These are phyloP conservation scores for Colletotrichum trifolii DNA, from an alignment of 2,329 filamentous ascomycete species.

Conservation along the genomic window DNA sequence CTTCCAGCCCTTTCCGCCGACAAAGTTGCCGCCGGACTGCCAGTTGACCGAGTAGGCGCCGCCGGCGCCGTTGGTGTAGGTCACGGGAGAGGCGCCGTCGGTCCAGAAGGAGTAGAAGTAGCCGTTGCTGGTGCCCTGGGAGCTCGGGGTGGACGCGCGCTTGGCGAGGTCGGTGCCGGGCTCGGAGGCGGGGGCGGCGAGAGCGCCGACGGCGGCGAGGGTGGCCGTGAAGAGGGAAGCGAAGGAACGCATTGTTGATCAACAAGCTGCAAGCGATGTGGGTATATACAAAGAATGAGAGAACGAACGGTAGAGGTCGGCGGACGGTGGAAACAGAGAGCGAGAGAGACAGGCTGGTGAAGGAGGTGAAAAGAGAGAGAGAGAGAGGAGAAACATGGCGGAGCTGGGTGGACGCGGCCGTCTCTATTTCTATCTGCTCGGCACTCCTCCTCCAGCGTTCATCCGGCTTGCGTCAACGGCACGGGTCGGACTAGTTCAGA, in stretches of 20 bases:
- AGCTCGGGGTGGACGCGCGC: slow-evolving; percentile 42
- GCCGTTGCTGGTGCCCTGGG: slow-evolving; percentile 46
- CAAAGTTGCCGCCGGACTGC: slow-evolving; percentile 62
- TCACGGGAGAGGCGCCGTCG: slow-evolving; percentile 51
- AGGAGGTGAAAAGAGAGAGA: not conserved
- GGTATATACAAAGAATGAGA: slow-evolving; percentile 19
- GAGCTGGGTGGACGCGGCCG: not conserved
- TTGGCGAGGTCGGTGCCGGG: slow-evolving; percentile 24
- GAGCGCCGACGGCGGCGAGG: slow-evolving; percentile 31
- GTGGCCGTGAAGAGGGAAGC: slow-evolving; percentile 30
- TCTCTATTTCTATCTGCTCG: slow-evolving; percentile 17
- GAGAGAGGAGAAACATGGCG: not conserved
- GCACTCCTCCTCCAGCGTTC: not conserved
- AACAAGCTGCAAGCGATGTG: not conserved
- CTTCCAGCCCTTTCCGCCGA: slow-evolving; percentile 69
- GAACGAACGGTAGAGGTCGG: slow-evolving; percentile 21
- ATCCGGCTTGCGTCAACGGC: not conserved
- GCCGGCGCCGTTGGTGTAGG: slow-evolving; percentile 55
- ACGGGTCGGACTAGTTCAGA: not conserved
- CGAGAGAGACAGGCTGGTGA: slow-evolving; percentile 13
- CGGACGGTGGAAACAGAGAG: slow-evolving; percentile 9
- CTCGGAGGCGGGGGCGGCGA: slow-evolving; percentile 30
- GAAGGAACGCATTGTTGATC: slow-evolving; percentile 27
- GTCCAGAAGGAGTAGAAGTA: slow-evolving; percentile 60
- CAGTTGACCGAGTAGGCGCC: slow-evolving; percentile 59